A percentile compares a stretch with the other conserved stretches of the same genome.
phyloP scores from a whole-genome alignment of 495 filamentous ascomycete genomes.

The Parathielavia appendiculata region DNA sequence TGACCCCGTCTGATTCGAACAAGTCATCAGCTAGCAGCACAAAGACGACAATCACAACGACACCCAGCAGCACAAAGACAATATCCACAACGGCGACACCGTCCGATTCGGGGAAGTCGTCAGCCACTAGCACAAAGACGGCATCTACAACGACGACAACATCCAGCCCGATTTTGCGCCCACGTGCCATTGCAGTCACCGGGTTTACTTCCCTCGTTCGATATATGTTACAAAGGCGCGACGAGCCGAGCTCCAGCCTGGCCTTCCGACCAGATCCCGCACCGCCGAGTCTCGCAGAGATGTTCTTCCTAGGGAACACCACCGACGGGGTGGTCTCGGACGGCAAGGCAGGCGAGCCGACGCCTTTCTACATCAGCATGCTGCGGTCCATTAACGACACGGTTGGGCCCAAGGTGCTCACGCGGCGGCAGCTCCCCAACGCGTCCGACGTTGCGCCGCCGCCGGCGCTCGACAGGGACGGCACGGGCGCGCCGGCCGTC shows the following conservation, averaged over 20 bases:
- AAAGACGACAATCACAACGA: conserved; percentile 16
- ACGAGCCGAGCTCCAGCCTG: conserved; percentile 48
- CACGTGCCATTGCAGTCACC: conserved; percentile 4
- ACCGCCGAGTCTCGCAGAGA: conserved; percentile 62
- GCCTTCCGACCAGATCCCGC: conserved; percentile 31
- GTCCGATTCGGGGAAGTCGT: neutral
- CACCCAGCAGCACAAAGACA: neutral
- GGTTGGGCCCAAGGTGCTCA: conserved; percentile 33
- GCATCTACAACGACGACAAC: too few species aligned
- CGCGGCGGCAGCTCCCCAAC: conserved; percentile 35
- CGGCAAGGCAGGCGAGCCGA: conserved; percentile 60
- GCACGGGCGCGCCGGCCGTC: conserved; percentile 64
- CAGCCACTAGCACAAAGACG: conserved; percentile 19
- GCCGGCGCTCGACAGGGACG: conserved; percentile 56
- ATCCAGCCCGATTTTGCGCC: conserved; percentile 16
- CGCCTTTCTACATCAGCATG: conserved; percentile 63
- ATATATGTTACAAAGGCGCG: neutral
- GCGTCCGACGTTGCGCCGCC: conserved; percentile 53
- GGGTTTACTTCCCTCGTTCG: conserved; percentile 17
- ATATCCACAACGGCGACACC: too few species aligned
- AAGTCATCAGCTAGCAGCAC: conserved; percentile 3
- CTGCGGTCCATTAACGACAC: conserved; percentile 32
- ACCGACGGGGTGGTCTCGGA: conserved; percentile 61
- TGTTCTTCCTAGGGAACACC: conserved; percentile 74
- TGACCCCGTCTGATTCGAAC: conserved; percentile 8